Evolutionary conservation across 2,329 filamentous ascomycete genomes (phyloP), one percentile per base, ranked within the genome.

Genomic region (Penicillium sp.): DNA sequence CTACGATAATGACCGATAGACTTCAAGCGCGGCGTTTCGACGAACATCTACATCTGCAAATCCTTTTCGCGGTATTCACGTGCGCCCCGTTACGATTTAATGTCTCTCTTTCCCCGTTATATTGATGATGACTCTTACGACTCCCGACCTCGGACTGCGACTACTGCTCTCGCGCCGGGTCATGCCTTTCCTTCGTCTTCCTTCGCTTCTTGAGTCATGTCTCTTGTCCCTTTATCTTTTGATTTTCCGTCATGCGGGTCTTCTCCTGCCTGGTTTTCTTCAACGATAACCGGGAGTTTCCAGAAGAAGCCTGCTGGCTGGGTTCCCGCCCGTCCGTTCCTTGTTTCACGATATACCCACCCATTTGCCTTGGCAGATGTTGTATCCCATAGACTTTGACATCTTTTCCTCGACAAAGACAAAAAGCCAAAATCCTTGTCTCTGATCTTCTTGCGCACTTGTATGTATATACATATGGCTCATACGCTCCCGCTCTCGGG

Each of bases 101-200:
- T 62, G 56, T 51, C 50, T 57, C 45, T 51, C 41, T n/a, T 27
- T 27, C n/a, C n/a, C n/a, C n/a, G n/a, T n/a, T n/a, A n/a, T n/a
- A n/a, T 23, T 38, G 36, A 34, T 39, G 41, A 57, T 54, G 53
- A 54, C 43, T 54, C 45, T 58, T 39, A 59, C 43, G 57, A 62
- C 48, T 58, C 43, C 54, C 51, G 55, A 51, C 51, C 36, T 39
- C n/a, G 39, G 39, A 46, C 44, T 43, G 54, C 55, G 60, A 64
- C 61, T 65, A 62, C 60, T 63, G 56, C 53, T 47, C 57, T 63
- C 59, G 57, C 54, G 36, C 41, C 14, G 41, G 39, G 49, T 57
- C 53, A 52, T 62, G 50, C 52, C 53, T 51, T 56, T 61, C 52
- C 40, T 56, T 56, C 38, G 52, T 56, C 51, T 46, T n/a, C 27